A percentile compares a stretch with the other conserved stretches of the same genome.
Conservation (phyloP, 768 basidiomycete genomes). For the Tephrocybe sp. region DNA sequence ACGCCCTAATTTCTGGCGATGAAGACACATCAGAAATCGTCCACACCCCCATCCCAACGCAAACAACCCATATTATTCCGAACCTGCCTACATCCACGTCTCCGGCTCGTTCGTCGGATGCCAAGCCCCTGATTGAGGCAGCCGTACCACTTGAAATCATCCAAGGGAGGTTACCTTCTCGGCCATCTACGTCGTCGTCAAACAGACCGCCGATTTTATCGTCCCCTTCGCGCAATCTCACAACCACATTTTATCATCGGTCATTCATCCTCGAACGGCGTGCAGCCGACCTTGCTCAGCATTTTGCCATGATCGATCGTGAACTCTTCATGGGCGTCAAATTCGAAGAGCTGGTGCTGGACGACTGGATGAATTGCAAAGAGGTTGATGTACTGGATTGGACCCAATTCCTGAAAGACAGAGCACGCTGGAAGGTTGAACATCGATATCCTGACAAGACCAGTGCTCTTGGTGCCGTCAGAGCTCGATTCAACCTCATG, state of each 20-base stretch:
- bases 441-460: slow-evolving; percentile 56
- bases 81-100: slow-evolving; percentile 27
- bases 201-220: slow-evolving; percentile 28
- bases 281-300: slow-evolving; percentile 64
- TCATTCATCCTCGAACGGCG: slow-evolving; percentile 70
- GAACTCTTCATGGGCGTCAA: slow-evolving; percentile 82
- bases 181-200: slow-evolving; percentile 20
- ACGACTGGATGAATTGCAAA: slow-evolving; percentile 62
- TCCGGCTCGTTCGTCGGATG: slow-evolving; percentile 32
- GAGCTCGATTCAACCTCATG: slow-evolving; percentile 83
- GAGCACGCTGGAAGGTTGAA: slow-evolving; percentile 66
- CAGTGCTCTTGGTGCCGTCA: slow-evolving; percentile 68
- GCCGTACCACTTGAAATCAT: slow-evolving; percentile 67
- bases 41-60: slow-evolving; percentile 34
- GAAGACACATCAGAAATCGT: slow-evolving; percentile 14
- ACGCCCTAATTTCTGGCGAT: not conserved
- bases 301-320: slow-evolving; percentile 86
- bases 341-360: slow-evolving; percentile 83
- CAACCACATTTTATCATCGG: slow-evolving; percentile 47
- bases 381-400: slow-evolving; percentile 78
- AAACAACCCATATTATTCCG: slow-evolving; percentile 25
- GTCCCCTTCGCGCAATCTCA: slow-evolving; percentile 23
- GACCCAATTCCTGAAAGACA: slow-evolving; percentile 76
- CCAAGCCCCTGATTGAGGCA: slow-evolving; percentile 56
- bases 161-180: slow-evolving; percentile 49